Base-by-base conservation (phyloP, 2,329 filamentous ascomycete species). In the Fusarium gaditjirri region DNA sequence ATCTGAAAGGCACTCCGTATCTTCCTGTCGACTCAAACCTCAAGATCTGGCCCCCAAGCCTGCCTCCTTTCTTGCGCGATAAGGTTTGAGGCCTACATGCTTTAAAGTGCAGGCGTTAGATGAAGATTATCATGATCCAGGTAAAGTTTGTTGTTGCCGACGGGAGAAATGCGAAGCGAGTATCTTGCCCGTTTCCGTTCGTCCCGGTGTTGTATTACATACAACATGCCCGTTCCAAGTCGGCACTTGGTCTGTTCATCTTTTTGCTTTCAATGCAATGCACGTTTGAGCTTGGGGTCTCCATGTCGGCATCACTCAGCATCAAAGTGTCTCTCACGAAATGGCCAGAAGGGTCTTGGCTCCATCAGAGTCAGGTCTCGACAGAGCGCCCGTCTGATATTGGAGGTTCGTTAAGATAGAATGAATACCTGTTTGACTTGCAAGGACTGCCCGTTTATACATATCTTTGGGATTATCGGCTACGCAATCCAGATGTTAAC, bases 1-100 rank as follows among this genome's bases (percentile, higher is more conserved):
- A 27, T 29, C 19, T 14, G 12, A 11, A 21, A 21, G 8, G 25
- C 25, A 46, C 25, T 10, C 12, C 8, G 25, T 35, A 29, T 16
- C 3, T 3, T 3, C 8, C 25, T 3, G 3, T n/a, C 27, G 8
- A 29, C 13, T 16, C 43, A n/a, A 16, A 16, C 5, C 25, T 16
- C n/a, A 23, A 23, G 46, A 11, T 14, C 46, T 14, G 8, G 12
- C 16, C 29, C 46, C 29, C 29, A 10, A 14, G n/a, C 19, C 47
- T 35, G 29, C n/a, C 47, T 35, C 29, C 47, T 50, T 50, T 50
- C 46, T 33, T 19, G 2, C 11, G 8, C n/a, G 16, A 50, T 35
- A 25, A 50, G 47, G 47, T 35, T 50, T 35, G 16, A 25, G 6
- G 21, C n/a, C n/a, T 3, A 23, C 11, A 35, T 19, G 29, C 29